Evolutionary conservation across 257 asterid genomes (phyloP).

Genomic region (Plantago major): DNA sequence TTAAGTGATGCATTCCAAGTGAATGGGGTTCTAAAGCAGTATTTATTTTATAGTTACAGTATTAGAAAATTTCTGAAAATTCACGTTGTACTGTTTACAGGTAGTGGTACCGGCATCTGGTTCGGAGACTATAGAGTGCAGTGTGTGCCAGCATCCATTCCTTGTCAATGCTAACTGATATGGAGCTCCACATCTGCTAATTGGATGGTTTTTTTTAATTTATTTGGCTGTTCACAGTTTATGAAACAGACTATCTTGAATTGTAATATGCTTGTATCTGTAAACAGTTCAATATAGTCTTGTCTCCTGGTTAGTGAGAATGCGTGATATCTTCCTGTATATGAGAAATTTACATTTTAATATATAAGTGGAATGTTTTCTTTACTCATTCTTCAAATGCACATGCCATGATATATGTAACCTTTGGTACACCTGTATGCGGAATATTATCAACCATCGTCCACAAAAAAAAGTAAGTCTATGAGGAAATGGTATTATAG

Average conservation of each 20-base stretch:
- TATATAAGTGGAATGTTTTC: no score
- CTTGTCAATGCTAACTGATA: slow-evolving; percentile 56
- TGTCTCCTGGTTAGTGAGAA: no score
- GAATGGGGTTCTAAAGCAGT: not conserved
- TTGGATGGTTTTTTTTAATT: not conserved
- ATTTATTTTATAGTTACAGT: not conserved
- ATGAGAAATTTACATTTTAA: no score
- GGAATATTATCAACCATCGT: no score
- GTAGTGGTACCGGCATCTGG: slow-evolving; percentile 64
- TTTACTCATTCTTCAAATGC: no score
- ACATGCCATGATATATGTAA: no score
- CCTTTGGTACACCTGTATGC: no score
- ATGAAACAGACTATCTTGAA: not conserved
- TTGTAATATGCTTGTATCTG: not conserved
- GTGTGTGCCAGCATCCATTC: slow-evolving; percentile 89
- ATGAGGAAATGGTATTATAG: no score
- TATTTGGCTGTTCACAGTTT: not conserved
- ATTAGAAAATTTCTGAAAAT: not conserved
- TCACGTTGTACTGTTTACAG: slow-evolving; percentile 28
- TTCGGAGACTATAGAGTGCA: slow-evolving; percentile 84
- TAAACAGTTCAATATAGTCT: no score
- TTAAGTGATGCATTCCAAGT: no score
- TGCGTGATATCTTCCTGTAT: no score
- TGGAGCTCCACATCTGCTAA: not conserved
- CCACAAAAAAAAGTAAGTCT: no score